phyloP scores from a whole-genome alignment of 202 grass and related monocot genomes.

The Dendrocalamus latiflorus region DNA sequence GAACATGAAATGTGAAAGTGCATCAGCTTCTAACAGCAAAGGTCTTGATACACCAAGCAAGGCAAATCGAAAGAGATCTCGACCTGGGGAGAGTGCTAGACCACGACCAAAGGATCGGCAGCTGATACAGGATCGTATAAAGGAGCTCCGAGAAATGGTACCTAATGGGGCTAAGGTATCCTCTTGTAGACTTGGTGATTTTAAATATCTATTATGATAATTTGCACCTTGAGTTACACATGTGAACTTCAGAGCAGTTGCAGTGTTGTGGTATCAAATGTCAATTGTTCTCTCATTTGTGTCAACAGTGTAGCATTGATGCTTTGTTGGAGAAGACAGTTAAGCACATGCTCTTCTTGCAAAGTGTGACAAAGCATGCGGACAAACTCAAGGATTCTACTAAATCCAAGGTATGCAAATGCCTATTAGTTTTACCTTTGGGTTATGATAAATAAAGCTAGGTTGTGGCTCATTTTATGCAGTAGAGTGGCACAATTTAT shows the following conservation, averaged over 20 bases:
- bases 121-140: conserved; percentile 91
- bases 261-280: conserved; percentile 11
- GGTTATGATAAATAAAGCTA: conserved; percentile 8
- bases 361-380: conserved; percentile 85
- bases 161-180: conserved; percentile 92
- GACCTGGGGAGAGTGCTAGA: conserved; percentile 66
- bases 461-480: background rate
- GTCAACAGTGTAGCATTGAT: conserved; percentile 93
- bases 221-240: conserved; percentile 17
- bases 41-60: conserved; percentile 58
- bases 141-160: conserved; percentile 88
- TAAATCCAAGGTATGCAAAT: conserved; percentile 64
- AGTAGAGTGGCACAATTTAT: conserved; percentile 7
- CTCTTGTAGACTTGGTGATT: conserved; percentile 26
- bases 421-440: background rate
- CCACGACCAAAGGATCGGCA: conserved; percentile 91
- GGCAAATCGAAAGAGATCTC: conserved; percentile 68
- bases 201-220: conserved; percentile 23
- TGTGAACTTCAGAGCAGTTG: conserved; percentile 5
- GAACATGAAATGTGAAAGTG: conserved; percentile 57
- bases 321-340: conserved; percentile 95
- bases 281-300: conserved; percentile 31
- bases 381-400: conserved; percentile 80
- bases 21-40: conserved; percentile 80
- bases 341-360: conserved; percentile 99